Evolutionary conservation across 1,284 basidiomycete species (phyloP), one percentile per base, ranked within the genome.

Genomic region (Wallemia hederae): DNA sequence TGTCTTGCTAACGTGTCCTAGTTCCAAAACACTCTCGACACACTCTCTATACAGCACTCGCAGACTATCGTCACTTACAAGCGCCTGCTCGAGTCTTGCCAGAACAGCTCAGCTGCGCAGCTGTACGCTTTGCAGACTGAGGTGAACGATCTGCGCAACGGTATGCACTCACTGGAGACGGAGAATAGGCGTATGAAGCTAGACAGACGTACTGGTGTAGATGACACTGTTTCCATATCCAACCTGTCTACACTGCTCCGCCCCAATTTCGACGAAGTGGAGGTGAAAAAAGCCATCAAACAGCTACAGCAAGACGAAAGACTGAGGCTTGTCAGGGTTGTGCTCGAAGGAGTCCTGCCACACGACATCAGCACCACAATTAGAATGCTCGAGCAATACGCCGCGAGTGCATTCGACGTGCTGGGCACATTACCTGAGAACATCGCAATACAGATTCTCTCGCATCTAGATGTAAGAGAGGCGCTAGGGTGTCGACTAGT

Each of bases 371-470:
- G 75, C 80, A 29, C 84, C 79, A 71, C 70, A 69, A 85, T 89
- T 58, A 75, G 82, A 0, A 76, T 87, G 2, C 76, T 92, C 22
- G 79, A 89, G 69, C 83, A 83, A 69, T 88, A 89, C 65, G 77
- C 79, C 57, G 79, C 77, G 65, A 80, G 80, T 24, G 83, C 84
- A 3, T 83, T 83, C 66, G 89, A 91, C 66, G 76, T 91, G 59
- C 72, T 91, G 33, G 82, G 82, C 14, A 75, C 77, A 57, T 74
- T 92, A 19, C 76, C 82, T 0, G 80, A 81, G 0, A 74, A 79
- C 19, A 70, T 90, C 0, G 77, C 79, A 0, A 73, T 82, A 62
- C 75, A 76, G 59, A 76, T 91, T 39, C 74, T 92, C 31, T 77
- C 75, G 63, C 72, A 76, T 61, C 73, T 91, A 2, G 75, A 74